Evolutionary conservation across 2,329 filamentous ascomycete species (phyloP).

Genomic region (Pochonia chlamydosporia): DNA sequence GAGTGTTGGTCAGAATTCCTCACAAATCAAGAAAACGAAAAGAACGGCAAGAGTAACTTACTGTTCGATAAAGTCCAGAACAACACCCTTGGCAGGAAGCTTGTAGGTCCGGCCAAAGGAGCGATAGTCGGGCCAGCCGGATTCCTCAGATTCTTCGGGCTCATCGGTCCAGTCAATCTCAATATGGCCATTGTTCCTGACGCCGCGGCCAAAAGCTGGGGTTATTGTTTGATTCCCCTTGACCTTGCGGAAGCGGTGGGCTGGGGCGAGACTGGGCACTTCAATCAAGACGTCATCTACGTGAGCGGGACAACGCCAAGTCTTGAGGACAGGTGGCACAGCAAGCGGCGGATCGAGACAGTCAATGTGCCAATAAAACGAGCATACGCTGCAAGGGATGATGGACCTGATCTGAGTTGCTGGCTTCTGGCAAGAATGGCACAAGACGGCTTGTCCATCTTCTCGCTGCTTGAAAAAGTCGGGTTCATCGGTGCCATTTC

Average conservation of each 20-base stretch:
- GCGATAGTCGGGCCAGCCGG: slow-evolving; percentile 51
- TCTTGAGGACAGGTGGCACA: slow-evolving; percentile 67
- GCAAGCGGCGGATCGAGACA: slow-evolving; percentile 82
- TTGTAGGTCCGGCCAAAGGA: slow-evolving; percentile 61
- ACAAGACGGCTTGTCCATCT: slow-evolving; percentile 72
- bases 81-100: slow-evolving; percentile 57
- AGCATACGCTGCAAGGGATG: slow-evolving; percentile 80
- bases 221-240: slow-evolving; percentile 47
- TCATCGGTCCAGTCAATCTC: slow-evolving; percentile 60
- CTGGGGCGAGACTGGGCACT: slow-evolving; percentile 52
- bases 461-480: slow-evolving; percentile 67
- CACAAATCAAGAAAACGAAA: neutral
- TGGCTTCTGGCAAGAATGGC: slow-evolving; percentile 66
- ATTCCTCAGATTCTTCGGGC: slow-evolving; percentile 48
- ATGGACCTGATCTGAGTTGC: slow-evolving; percentile 60
- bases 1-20: too few relatives aligned
- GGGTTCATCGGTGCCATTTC: slow-evolving; percentile 54
- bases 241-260: slow-evolving; percentile 56
- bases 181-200: slow-evolving; percentile 65
- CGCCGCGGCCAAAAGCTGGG: slow-evolving; percentile 55
- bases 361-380: slow-evolving; percentile 83
- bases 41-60: slow-evolving; percentile 29
- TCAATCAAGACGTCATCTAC: slow-evolving; percentile 66
- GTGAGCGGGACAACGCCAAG: slow-evolving; percentile 88
- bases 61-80: slow-evolving; percentile 67